These are phyloP conservation scores for Ensete glaucum DNA, from an alignment of 176 grass and related monocot species.

Conservation along the genomic window DNA sequence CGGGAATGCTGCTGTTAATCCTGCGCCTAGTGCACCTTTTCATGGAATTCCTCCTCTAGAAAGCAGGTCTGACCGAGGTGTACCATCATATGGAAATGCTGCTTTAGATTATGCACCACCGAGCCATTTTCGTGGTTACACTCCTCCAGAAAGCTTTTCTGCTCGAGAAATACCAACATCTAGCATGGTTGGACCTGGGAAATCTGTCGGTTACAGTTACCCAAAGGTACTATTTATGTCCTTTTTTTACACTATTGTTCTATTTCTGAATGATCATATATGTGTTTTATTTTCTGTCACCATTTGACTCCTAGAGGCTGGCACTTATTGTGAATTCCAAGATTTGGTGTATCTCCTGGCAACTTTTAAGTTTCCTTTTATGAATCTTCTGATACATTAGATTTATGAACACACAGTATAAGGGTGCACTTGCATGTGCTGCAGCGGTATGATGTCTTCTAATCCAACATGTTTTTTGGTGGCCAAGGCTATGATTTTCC, in stretches of 20 bases:
- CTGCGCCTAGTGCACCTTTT: constrained; percentile 33
- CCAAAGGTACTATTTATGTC: constrained; percentile 36
- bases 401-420: too few relatives aligned
- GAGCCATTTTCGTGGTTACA: constrained; percentile 32
- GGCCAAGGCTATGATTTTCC: too few relatives aligned
- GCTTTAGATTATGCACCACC: constrained; percentile 22
- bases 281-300: constrained; percentile 4
- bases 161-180: constrained; percentile 29
- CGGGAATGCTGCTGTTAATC: constrained; percentile 33
- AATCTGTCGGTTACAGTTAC: constrained; percentile 53
- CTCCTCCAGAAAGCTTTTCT: constrained; percentile 28
- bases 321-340: neutral
- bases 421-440: too few relatives aligned
- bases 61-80: constrained; percentile 34
- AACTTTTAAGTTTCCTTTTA: neutral
- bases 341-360: neutral
- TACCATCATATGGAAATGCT: constrained; percentile 31
- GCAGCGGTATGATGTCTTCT: too few relatives aligned
- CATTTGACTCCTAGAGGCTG: neutral
- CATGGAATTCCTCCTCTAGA: constrained; percentile 32
- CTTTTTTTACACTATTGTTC: constrained; percentile 24
- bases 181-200: constrained; percentile 42
- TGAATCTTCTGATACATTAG: neutral
- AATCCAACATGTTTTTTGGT: too few relatives aligned
- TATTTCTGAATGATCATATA: constrained; percentile 15